These are phyloP conservation scores for Flaveria floridana DNA, from an alignment of 140 eudicot species.

Conservation along the genomic window DNA sequence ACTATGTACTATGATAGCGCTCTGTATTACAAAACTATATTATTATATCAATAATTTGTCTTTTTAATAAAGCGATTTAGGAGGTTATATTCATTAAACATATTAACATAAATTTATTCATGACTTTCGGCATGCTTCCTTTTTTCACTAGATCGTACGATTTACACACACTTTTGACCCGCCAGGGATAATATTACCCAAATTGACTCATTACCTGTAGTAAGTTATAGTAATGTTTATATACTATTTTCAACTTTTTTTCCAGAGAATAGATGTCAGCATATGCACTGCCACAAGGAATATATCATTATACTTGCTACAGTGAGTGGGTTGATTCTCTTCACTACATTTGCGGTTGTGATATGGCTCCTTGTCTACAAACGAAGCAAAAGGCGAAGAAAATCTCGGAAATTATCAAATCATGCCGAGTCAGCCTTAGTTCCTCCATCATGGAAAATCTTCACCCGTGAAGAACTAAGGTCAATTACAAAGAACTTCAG, in stretches of 20 bases:
- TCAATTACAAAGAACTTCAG: slow-evolving; percentile 87
- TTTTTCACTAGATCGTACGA: background rate
- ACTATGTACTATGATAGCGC: background rate
- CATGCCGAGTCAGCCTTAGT: slow-evolving; percentile 73
- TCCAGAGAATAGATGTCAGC: slow-evolving; percentile 64
- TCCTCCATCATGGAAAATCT: slow-evolving; percentile 88
- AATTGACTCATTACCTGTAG: background rate
- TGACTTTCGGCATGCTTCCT: background rate
- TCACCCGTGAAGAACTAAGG: slow-evolving; percentile 75
- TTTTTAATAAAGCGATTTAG: background rate
- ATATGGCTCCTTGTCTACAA: slow-evolving; percentile 78
- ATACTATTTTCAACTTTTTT: background rate
- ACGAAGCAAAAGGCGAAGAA: slow-evolving; percentile 66
- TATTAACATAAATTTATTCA: background rate
- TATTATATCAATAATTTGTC: background rate
- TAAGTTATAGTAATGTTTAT: slow-evolving; percentile 1
- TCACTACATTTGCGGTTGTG: slow-evolving; percentile 70
- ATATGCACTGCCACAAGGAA: slow-evolving; percentile 74
- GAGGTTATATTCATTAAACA: background rate
- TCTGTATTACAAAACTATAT: background rate
- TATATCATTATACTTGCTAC: slow-evolving; percentile 77
- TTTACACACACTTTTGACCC: background rate
- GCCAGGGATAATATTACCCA: background rate
- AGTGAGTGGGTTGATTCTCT: slow-evolving; percentile 83
- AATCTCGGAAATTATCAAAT: slow-evolving; percentile 66